Evolutionary conservation across 2,329 filamentous ascomycete genomes (phyloP).

Genomic region (Mycocentrospora acerina): DNA sequence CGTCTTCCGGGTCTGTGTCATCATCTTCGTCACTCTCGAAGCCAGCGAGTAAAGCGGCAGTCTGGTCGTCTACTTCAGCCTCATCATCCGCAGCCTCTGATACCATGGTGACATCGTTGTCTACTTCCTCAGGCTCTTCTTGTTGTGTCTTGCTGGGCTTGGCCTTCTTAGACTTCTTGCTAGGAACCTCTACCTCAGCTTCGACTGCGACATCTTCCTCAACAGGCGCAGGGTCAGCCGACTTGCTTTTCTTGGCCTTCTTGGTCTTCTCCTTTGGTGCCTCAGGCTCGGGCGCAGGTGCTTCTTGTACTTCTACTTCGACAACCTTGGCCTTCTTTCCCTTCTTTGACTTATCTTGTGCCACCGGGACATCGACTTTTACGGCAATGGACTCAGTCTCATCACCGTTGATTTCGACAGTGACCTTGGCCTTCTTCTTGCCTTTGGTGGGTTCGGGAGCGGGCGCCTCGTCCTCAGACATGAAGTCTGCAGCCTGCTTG

Average conservation of each 20-base stretch:
- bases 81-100: slow-evolving; percentile 20
- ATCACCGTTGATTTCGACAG: slow-evolving; percentile 9
- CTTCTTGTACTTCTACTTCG: slow-evolving; percentile 6
- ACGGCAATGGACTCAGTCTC: slow-evolving; percentile 6
- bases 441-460: slow-evolving; percentile 37
- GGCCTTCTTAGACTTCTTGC: slow-evolving; percentile 23
- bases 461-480: slow-evolving; percentile 28
- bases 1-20: slow-evolving; percentile 40
- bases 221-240: slow-evolving; percentile 14
- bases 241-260: slow-evolving; percentile 21
- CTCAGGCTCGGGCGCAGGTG: slow-evolving; percentile 4
- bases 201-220: slow-evolving; percentile 12
- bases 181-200: slow-evolving; percentile 9
- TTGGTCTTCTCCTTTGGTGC: slow-evolving; percentile 23
- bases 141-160: slow-evolving; percentile 23
- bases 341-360: slow-evolving; percentile 17
- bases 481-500: slow-evolving; percentile 41
- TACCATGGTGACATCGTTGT: slow-evolving; percentile 13
- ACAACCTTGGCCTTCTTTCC: slow-evolving; percentile 18
- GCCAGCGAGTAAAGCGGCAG: slow-evolving; percentile 53
- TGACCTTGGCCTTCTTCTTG: slow-evolving; percentile 41
- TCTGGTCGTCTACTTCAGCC: slow-evolving; percentile 48
- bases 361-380: slow-evolving; percentile 5
- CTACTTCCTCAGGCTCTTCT: slow-evolving; percentile 23
- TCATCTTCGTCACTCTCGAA: slow-evolving; percentile 52